Conservation (phyloP, 2,329 filamentous ascomycete genomes). For the Paracoccidioides brasiliensis region DNA sequence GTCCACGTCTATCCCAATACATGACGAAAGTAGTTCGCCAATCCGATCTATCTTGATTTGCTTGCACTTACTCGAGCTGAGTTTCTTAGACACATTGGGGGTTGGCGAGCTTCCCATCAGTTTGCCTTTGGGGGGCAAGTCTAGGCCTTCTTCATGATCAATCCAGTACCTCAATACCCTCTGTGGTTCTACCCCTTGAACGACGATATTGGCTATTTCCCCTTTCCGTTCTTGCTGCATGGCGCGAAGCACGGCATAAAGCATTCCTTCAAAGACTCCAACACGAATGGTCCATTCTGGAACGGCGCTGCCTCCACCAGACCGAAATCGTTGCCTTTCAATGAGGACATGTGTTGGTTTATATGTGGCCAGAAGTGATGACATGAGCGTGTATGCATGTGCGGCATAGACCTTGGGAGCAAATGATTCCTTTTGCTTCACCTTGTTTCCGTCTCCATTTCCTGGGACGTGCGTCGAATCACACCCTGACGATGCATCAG, state of each 20-base stretch:
- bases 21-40: constrained; percentile 36
- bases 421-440: constrained; percentile 33
- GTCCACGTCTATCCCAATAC: background rate
- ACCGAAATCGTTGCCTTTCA: constrained; percentile 51
- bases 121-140: constrained; percentile 4
- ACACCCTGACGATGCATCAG: background rate
- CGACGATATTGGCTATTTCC: constrained; percentile 24
- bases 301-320: constrained; percentile 49
- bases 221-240: constrained; percentile 33
- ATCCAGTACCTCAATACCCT: constrained; percentile 46
- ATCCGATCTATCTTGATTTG: constrained; percentile 52
- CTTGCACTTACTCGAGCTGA: constrained; percentile 24
- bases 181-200: constrained; percentile 41
- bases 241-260: constrained; percentile 56
- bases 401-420: constrained; percentile 41
- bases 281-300: constrained; percentile 75
- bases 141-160: constrained; percentile 16
- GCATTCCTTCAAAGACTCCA: constrained; percentile 69
- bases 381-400: constrained; percentile 44
- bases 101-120: background rate
- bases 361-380: constrained; percentile 36
- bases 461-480: too few species aligned
- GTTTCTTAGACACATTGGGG: constrained; percentile 7
- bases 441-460: background rate
- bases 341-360: constrained; percentile 59